These are phyloP conservation scores for Saksenaea oblongispora DNA, from an alignment of 371 early-diverging fungal species.

Conservation along the genomic window DNA sequence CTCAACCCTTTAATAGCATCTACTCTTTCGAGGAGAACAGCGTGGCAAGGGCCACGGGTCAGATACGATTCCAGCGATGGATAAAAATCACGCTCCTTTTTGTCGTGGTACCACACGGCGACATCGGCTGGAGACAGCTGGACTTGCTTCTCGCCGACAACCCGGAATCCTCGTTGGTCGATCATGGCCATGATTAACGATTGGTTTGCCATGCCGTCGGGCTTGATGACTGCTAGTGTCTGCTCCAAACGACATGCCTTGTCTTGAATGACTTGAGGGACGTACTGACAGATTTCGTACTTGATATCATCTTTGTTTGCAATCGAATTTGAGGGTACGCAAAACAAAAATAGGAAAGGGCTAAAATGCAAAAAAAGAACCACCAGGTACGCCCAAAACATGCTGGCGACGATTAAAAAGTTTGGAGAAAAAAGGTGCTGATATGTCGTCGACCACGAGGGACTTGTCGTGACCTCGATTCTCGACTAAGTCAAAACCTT, in stretches of 20 bases:
- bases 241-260: not conserved
- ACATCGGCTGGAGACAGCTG: slow-evolving; percentile 13
- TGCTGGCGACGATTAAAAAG: not conserved
- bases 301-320: not conserved
- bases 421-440: not conserved
- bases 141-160: slow-evolving; percentile 9
- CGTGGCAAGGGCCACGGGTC: slow-evolving; percentile 21
- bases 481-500: not conserved
- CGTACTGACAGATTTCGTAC: not conserved
- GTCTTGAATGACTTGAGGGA: not conserved
- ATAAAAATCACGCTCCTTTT: slow-evolving; percentile 20
- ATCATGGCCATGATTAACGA: slow-evolving; percentile 12
- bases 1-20: slow-evolving; percentile 20
- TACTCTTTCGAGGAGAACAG: slow-evolving; percentile 14
- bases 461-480: not conserved
- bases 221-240: slow-evolving; percentile 28
- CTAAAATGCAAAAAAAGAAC: not conserved
- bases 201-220: slow-evolving; percentile 26
- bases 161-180: slow-evolving; percentile 14
- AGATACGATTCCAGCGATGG: slow-evolving; percentile 22
- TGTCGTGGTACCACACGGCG: slow-evolving; percentile 27
- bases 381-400: not conserved
- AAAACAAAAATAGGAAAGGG: not conserved
- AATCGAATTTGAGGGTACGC: not conserved
- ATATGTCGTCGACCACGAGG: not conserved